phyloP scores from a whole-genome alignment of 495 filamentous ascomycete species.

The Aspergillus nanangensis region DNA sequence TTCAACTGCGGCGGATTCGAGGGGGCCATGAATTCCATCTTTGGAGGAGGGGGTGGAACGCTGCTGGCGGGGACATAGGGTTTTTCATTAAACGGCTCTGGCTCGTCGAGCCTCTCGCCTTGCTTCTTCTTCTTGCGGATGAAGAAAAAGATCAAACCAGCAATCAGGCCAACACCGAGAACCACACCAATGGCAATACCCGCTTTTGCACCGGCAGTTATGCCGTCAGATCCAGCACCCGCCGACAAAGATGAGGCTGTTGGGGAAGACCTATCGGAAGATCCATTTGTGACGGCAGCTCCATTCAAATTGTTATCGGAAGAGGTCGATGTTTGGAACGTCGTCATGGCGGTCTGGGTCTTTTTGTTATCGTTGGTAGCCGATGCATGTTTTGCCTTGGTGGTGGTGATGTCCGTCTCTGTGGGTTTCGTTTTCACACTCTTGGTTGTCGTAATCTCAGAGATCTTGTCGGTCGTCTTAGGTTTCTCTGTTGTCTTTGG shows the following conservation, averaged over 20 bases:
- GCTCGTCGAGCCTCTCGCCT: slow-evolving; percentile 26
- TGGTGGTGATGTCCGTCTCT: slow-evolving; percentile 4
- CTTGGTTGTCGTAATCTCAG: slow-evolving; percentile 13
- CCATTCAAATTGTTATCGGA: slow-evolving; percentile 23
- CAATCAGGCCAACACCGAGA: slow-evolving; percentile 56
- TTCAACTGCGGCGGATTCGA: slow-evolving; percentile 76
- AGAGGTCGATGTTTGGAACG: slow-evolving; percentile 18
- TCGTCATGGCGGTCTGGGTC: slow-evolving; percentile 18
- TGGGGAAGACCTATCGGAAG: slow-evolving; percentile 12
- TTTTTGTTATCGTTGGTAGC: not conserved
- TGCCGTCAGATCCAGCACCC: slow-evolving; percentile 39
- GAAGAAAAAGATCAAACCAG: slow-evolving; percentile 60
- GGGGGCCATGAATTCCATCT: slow-evolving; percentile 19
- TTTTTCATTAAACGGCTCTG: slow-evolving; percentile 57
- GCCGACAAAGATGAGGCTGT: slow-evolving; percentile 17
- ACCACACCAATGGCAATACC: slow-evolving; percentile 79
- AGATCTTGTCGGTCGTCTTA: slow-evolving; percentile 9
- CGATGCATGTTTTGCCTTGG: not conserved
- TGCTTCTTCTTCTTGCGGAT: slow-evolving; percentile 57
- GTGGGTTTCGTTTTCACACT: slow-evolving; percentile 12
- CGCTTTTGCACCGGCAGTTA: slow-evolving; percentile 68
- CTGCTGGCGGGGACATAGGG: slow-evolving; percentile 25
- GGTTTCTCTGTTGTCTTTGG: slow-evolving; percentile 10
- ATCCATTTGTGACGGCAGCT: slow-evolving; percentile 5
- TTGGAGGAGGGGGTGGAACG: slow-evolving; percentile 26